Conservation (phyloP, 1,284 basidiomycete species). For the Singerocomus rubriflavus region DNA sequence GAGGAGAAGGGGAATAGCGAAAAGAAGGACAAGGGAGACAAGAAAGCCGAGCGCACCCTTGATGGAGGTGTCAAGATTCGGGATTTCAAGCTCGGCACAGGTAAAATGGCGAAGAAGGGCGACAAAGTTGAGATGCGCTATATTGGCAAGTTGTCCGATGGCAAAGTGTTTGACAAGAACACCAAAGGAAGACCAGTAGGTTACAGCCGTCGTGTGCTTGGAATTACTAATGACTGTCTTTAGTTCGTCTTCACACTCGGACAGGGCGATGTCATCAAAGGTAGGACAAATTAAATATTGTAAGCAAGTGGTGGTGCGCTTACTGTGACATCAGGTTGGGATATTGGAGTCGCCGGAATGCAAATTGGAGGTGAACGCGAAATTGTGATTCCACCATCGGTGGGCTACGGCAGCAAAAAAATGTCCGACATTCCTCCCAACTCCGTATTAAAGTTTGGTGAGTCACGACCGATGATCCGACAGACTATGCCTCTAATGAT, state of each 20-base stretch:
- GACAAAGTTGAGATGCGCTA: slow-evolving; percentile 86
- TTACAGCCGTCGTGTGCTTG: slow-evolving; percentile 10
- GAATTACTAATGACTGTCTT: slow-evolving; percentile 8
- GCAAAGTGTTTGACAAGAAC: slow-evolving; percentile 89
- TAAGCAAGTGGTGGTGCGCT: not conserved
- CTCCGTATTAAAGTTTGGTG: slow-evolving; percentile 72
- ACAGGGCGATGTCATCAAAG: slow-evolving; percentile 89
- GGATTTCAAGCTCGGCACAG: slow-evolving; percentile 78
- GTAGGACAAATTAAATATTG: slow-evolving; percentile 34
- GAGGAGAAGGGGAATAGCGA: slow-evolving; percentile 36
- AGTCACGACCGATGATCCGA: slow-evolving; percentile 27
- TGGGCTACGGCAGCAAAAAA: slow-evolving; percentile 68
- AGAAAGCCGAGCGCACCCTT: slow-evolving; percentile 44
- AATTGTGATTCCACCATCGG: slow-evolving; percentile 70
- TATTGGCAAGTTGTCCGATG: slow-evolving; percentile 84
- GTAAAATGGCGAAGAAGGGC: slow-evolving; percentile 83
- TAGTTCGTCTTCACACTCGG: slow-evolving; percentile 88
- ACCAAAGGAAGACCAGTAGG: slow-evolving; percentile 81
- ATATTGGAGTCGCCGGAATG: slow-evolving; percentile 91
- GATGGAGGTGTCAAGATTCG: slow-evolving; percentile 75
- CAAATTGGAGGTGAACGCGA: slow-evolving; percentile 86
- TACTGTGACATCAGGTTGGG: slow-evolving; percentile 66
- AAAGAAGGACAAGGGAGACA: slow-evolving; percentile 38
- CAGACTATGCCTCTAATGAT: slow-evolving; percentile 14
- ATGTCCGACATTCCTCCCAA: slow-evolving; percentile 57